Conservation (phyloP, 306 rosid species). For the Malus fusca region DNA sequence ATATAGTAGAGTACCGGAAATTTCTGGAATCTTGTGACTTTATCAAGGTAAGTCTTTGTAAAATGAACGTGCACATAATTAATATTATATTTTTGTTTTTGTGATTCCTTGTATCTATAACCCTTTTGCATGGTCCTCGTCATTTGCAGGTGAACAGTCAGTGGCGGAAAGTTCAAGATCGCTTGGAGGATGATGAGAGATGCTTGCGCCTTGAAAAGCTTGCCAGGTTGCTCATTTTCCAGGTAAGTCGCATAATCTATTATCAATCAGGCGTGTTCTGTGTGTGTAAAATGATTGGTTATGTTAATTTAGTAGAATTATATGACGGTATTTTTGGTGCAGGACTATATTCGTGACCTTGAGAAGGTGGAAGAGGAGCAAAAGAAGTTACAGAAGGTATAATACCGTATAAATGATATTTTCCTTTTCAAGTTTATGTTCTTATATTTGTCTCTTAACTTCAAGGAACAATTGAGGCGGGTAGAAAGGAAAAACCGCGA, state of each 20-base stretch:
- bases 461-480: conserved; percentile 67
- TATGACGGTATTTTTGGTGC: conserved; percentile 36
- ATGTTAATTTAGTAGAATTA: conserved; percentile 2
- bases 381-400: conserved; percentile 75
- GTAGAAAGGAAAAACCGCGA: conserved; percentile 95
- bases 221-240: conserved; percentile 86
- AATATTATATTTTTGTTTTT: not conserved
- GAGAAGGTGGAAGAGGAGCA: conserved; percentile 96
- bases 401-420: conserved; percentile 6
- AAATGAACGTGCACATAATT: not conserved
- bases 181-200: conserved; percentile 96
- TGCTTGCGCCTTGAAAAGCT: conserved; percentile 80
- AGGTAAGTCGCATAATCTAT: conserved; percentile 43
- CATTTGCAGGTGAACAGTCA: conserved; percentile 65
- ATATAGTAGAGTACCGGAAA: conserved; percentile 67
- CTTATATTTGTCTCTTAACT: conserved; percentile 17
- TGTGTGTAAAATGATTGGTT: not conserved
- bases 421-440: conserved; percentile 15
- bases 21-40: conserved; percentile 81
- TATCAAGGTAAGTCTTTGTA: conserved; percentile 50
- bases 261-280: not conserved
- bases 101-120: conserved; percentile 9
- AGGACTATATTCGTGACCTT: conserved; percentile 94
- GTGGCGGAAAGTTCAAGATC: conserved; percentile 97
- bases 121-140: not conserved